A percentile compares a stretch with the other conserved stretches of the same genome.
These are phyloP conservation scores for Rhizophagus prolifer DNA, from an alignment of 192 early-diverging fungal species.

Conservation along the genomic window DNA sequence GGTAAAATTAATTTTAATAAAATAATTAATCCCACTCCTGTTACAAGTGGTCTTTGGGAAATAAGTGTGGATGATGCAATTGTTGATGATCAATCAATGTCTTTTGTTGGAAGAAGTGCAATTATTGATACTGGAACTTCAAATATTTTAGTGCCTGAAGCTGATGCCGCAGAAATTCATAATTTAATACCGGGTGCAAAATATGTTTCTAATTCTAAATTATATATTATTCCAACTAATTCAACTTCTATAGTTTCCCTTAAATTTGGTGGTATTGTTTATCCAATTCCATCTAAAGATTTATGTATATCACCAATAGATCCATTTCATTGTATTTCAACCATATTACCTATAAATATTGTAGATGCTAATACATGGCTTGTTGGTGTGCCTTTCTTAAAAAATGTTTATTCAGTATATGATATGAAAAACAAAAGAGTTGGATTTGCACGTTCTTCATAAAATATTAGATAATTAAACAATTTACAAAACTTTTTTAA, in stretches of 20 bases:
- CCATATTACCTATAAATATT: conserved; percentile 18
- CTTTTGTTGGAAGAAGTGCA: not conserved
- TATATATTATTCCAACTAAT: not conserved
- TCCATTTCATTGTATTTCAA: conserved; percentile 32
- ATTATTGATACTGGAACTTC: conserved; percentile 55
- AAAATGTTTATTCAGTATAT: conserved; percentile 54
- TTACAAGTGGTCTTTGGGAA: not conserved
- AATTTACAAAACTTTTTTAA: too few relatives aligned
- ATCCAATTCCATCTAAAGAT: not conserved
- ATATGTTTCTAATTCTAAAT: not conserved
- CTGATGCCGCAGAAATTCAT: conserved; percentile 38
- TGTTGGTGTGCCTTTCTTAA: conserved; percentile 48
- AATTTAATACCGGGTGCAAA: conserved; percentile 38
- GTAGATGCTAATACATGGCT: conserved; percentile 36
- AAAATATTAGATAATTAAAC: too few relatives aligned
- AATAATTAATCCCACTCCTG: not conserved
- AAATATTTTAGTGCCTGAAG: conserved; percentile 44
- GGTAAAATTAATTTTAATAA: conserved; percentile 1
- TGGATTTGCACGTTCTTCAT: not conserved
- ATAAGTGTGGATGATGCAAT: not conserved
- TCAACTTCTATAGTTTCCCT: not conserved
- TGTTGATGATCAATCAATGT: not conserved
- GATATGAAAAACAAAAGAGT: conserved; percentile 18
- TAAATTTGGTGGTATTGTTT: conserved; percentile 1
- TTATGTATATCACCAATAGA: not conserved